Percentiles rank a stretch among this genome's conserved stretches.
phyloP scores from a whole-genome alignment of 2,329 filamentous ascomycete genomes.

The Fusarium sp. region DNA sequence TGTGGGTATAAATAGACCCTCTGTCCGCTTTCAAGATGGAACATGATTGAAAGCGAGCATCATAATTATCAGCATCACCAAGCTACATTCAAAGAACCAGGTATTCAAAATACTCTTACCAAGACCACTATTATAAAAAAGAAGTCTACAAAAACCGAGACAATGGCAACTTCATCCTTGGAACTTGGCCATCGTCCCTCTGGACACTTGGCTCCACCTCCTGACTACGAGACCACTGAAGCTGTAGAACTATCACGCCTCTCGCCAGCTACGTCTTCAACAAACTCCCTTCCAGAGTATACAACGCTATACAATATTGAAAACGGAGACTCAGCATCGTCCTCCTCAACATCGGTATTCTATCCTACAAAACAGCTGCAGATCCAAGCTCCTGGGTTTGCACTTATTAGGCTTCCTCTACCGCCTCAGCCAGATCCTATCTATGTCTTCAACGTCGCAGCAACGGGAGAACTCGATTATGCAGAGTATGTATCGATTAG shows the following conservation, averaged over 20 bases:
- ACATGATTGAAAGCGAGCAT: neutral
- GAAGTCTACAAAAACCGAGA: conserved; percentile 21
- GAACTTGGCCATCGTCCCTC: conserved; percentile 13
- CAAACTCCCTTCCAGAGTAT: conserved; percentile 44
- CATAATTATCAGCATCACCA: neutral
- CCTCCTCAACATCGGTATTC: conserved; percentile 45
- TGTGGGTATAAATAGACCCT: conserved; percentile 13
- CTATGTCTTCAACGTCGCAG: conserved; percentile 52
- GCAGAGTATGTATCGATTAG: conserved; percentile 63
- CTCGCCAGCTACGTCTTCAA: conserved; percentile 40
- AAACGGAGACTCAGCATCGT: neutral
- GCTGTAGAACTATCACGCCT: conserved; percentile 39
- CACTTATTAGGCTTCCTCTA: conserved; percentile 53
- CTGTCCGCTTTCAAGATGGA: neutral
- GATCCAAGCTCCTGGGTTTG: conserved; percentile 58
- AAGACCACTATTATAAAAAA: neutral
- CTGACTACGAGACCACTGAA: conserved; percentile 40
- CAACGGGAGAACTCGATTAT: conserved; percentile 51
- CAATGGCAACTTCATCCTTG: neutral
- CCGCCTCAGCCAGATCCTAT: conserved; percentile 52
- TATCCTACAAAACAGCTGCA: conserved; percentile 56
- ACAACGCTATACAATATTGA: conserved; percentile 12
- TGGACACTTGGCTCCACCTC: conserved; percentile 39
- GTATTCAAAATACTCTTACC: neutral
- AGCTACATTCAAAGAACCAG: neutral